Evolutionary conservation across 306 rosid genomes (phyloP), one percentile per base, ranked within the genome.

Genomic region (Trifolium pratense): DNA sequence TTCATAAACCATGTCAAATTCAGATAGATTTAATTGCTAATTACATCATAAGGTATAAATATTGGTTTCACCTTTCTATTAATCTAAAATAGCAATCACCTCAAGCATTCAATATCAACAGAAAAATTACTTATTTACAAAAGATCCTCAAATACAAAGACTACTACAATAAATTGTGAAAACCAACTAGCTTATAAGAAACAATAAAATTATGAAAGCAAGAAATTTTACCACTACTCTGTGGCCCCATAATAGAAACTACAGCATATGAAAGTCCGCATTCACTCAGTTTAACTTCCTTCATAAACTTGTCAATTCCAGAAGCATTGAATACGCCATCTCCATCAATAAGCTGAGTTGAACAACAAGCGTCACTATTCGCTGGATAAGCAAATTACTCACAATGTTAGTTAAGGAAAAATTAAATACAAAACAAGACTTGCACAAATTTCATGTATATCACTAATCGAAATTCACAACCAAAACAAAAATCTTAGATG

Each of bases 191-290:
- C 62, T 52, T 68, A 14, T 16, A 63, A 74, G 36, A 34, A 75
- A 57, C 42, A 57, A 75, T n/a, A 56, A 73, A 53, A 64, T 57
- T 71, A 66, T 14, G 29, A 21, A 73, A 43, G 74, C 70, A 75
- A 80, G 83, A 70, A 79, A 77, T 64, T 84, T 53, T 88, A 95
- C 99, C 99, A 82, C 99, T 95, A 83, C 99, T 95, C 78, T 95
- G 99, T 26, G 99, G 99, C 18, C 99, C 99, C 99, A 95, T 92
- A 21, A 95, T 92, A 66, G 99, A 91, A 83, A 90, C 97, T 16
- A 95, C 81, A 1, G 99, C 97, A 71, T 95, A 95, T 0, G 97
- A 95, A 77, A 95, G 99, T 65, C 99, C 99, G 56, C 99, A 95
- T 79, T 90, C 99, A 13, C 78, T 69, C 87, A 92, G 76, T 73